Conservation (phyloP, 768 basidiomycete species). For the Pleurotus platypus region DNA sequence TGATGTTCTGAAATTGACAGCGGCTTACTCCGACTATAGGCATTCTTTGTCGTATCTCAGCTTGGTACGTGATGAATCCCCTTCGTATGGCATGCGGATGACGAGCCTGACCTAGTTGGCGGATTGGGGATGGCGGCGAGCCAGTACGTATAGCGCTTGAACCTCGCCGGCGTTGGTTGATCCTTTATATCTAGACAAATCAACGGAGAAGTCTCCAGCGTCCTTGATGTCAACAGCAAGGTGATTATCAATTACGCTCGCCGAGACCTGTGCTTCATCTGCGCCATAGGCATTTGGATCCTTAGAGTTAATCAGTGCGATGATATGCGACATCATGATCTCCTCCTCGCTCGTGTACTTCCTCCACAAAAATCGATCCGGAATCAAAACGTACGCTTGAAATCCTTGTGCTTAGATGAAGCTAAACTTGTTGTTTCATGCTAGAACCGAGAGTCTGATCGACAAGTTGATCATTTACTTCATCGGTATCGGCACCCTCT, state of each 20-base stretch:
- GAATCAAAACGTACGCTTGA: not conserved
- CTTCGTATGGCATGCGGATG: not conserved
- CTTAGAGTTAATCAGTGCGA: not conserved
- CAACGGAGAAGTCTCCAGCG: not conserved
- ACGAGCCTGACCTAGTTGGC: not conserved
- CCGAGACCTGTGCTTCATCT: not conserved
- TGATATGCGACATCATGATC: conserved; percentile 3
- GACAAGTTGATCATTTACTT: not conserved
- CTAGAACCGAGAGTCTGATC: conserved; percentile 1
- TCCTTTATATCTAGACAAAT: not conserved
- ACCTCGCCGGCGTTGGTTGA: too few species aligned
- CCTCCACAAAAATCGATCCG: conserved; percentile 4
- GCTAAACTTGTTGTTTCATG: not conserved
- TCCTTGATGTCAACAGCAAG: not conserved
- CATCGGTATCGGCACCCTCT: not conserved
- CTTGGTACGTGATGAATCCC: not conserved
- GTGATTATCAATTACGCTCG: not conserved
- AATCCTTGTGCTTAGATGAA: not conserved
- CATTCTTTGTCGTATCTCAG: not conserved
- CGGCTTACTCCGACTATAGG: not conserved
- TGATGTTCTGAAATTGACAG: not conserved
- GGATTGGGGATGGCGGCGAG: not conserved
- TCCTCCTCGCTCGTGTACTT: not conserved
- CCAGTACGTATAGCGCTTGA: not conserved
- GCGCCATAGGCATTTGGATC: not conserved